Evolutionary conservation across 306 rosid genomes (phyloP).

Genomic region (Potentilla sterilis): DNA sequence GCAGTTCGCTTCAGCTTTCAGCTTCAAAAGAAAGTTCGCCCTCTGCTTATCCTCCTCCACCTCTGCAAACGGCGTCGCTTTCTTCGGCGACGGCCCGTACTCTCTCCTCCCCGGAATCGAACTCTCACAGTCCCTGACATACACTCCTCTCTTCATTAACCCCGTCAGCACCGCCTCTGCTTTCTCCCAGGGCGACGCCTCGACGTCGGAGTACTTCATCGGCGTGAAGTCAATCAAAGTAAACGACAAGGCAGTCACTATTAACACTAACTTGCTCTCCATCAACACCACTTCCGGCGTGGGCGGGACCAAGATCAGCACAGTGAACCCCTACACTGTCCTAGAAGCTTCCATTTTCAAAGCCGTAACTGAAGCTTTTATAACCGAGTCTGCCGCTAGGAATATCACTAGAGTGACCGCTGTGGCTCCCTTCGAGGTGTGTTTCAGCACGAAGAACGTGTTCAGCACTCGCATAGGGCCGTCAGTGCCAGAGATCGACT

Average conservation of each 20-base stretch:
- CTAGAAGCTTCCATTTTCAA: slow-evolving; percentile 52
- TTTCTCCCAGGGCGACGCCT: slow-evolving; percentile 39
- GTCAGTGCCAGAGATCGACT: slow-evolving; percentile 48
- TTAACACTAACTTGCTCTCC: slow-evolving; percentile 44
- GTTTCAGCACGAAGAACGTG: slow-evolving; percentile 40
- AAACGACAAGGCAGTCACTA: slow-evolving; percentile 17
- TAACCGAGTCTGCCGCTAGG: slow-evolving; percentile 31
- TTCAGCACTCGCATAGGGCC: slow-evolving; percentile 38
- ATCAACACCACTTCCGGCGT: slow-evolving; percentile 35
- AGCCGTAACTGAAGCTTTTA: slow-evolving; percentile 42
- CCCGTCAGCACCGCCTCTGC: slow-evolving; percentile 62
- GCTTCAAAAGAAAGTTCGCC: slow-evolving; percentile 55
- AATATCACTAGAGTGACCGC: slow-evolving; percentile 36
- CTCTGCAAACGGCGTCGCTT: slow-evolving; percentile 32
- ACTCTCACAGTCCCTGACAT: slow-evolving; percentile 32
- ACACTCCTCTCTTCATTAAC: slow-evolving; percentile 42
- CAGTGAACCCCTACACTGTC: slow-evolving; percentile 58
- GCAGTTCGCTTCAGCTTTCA: slow-evolving; percentile 51
- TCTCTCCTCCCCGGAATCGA: slow-evolving; percentile 37
- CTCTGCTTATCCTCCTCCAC: slow-evolving; percentile 41
- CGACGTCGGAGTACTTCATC: slow-evolving; percentile 59
- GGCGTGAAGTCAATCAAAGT: slow-evolving; percentile 45
- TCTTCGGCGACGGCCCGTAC: slow-evolving; percentile 60
- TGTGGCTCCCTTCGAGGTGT: slow-evolving; percentile 47
- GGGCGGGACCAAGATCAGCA: slow-evolving; percentile 79